Evolutionary conservation across 2,329 filamentous ascomycete genomes (phyloP).

Genomic region (Neofusicoccum umdonicola): DNA sequence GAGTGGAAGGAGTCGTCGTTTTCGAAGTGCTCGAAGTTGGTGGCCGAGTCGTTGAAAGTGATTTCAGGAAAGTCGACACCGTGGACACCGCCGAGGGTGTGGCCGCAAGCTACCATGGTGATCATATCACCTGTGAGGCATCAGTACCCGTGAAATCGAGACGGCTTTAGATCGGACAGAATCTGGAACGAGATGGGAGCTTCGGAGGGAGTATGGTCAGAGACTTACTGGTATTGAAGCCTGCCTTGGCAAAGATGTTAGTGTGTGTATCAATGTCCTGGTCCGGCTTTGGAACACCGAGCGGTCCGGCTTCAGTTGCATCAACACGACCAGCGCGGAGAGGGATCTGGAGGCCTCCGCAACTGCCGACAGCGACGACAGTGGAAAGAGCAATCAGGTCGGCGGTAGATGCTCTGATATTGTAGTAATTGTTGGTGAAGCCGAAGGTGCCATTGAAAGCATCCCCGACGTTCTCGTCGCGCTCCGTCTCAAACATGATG

Average conservation of each 20-base stretch:
- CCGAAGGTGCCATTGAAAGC: slow-evolving; percentile 12
- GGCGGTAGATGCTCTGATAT: background rate
- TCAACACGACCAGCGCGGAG: slow-evolving; percentile 1
- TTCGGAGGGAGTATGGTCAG: no score
- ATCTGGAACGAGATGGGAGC: no score
- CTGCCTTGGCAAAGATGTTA: slow-evolving; percentile 5
- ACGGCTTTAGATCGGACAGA: no score
- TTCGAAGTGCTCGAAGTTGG: slow-evolving; percentile 14
- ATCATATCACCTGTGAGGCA: slow-evolving; percentile 3
- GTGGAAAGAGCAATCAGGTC: slow-evolving; percentile 7
- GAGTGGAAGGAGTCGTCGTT: background rate
- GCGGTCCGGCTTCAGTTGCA: slow-evolving; percentile 1
- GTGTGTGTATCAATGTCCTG: slow-evolving; percentile 12
- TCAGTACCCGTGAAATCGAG: background rate
- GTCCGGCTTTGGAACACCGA: slow-evolving; percentile 11
- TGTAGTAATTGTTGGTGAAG: slow-evolving; percentile 2
- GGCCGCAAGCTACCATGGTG: slow-evolving; percentile 13
- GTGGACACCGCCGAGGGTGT: slow-evolving; percentile 12
- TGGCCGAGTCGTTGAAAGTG: background rate
- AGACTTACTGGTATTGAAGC: slow-evolving; percentile 8
- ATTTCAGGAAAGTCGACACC: slow-evolving; percentile 11
- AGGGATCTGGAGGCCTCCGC: background rate
- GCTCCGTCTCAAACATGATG: slow-evolving; percentile 11
- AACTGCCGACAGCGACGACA: background rate
- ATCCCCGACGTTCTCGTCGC: slow-evolving; percentile 10